Evolutionary conservation across 768 basidiomycete species (phyloP).

Genomic region (Suillus placidus): DNA sequence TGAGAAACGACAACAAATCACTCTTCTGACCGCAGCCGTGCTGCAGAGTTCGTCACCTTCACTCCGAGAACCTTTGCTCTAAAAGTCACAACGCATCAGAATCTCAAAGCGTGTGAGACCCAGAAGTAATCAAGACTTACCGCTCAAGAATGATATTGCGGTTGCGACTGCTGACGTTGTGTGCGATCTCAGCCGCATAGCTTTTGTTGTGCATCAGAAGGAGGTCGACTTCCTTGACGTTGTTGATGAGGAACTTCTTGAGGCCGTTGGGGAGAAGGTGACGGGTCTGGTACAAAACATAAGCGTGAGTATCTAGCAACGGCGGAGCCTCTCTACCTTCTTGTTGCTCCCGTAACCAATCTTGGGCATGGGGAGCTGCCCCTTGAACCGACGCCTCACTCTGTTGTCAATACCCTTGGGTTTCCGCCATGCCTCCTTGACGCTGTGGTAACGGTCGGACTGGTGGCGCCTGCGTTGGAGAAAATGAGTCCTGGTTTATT

Average conservation of each 20-base stretch:
- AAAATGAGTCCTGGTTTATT: conserved; percentile 16
- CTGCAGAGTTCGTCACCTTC: conserved; percentile 93
- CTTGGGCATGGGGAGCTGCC: conserved; percentile 94
- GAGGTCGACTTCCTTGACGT: conserved; percentile 91
- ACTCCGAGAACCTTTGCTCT: conserved; percentile 86
- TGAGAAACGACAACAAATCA: conserved; percentile 48
- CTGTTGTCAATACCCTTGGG: conserved; percentile 99
- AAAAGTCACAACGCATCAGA: conserved; percentile 16
- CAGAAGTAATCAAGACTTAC: conserved; percentile 40
- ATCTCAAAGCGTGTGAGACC: background rate
- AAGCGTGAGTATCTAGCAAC: background rate
- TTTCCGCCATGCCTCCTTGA: conserved; percentile 99
- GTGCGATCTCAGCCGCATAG: conserved; percentile 95
- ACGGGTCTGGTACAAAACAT: conserved; percentile 60
- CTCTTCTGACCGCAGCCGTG: conserved; percentile 95
- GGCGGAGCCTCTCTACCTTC: conserved; percentile 56
- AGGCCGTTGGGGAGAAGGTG: conserved; percentile 95
- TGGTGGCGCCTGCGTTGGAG: conserved; percentile 80
- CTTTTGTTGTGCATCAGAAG: conserved; percentile 98
- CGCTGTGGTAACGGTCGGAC: conserved; percentile 95
- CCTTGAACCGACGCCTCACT: conserved; percentile 93
- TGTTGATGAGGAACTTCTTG: conserved; percentile 95
- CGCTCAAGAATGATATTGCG: conserved; percentile 88
- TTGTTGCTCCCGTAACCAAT: conserved; percentile 80
- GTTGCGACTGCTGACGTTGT: conserved; percentile 95